Evolutionary conservation across 1,139 yeast genomes (phyloP), one percentile per base, ranked within the genome.

Genomic region (Candida dubliniensis): DNA sequence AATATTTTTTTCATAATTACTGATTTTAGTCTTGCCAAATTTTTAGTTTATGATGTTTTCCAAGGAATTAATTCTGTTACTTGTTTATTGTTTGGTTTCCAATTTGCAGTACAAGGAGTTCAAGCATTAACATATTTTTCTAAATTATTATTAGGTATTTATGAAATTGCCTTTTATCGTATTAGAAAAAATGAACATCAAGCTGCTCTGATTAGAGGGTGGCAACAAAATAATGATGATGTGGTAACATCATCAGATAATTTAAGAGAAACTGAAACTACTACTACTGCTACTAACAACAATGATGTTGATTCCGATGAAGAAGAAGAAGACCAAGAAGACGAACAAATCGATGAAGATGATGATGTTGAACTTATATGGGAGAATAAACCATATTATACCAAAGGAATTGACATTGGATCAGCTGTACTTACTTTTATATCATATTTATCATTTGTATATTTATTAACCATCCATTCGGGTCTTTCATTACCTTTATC

Each of bases 81-180:
- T 2, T 71, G 83, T 73, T 55, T 76, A 62, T 67, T 79, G 30
- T 84, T 87, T 63, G 93, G 93, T 0, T 83, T 88, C 60, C 95
- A 87, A 54, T 85, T 85, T 60, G 83, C 87, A 4, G 67, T 87
- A 42, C 71, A 84, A 48, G 77, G 81, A 12, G 72, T 85, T 25
- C 85, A 82, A 42, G 62, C 82, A 15, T 53, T 79, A 15, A 68
- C 79, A 8, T 67, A 74, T 40, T 64, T 71, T 14, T 67, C 76
- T 34, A 81, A 82, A 56, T 71, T 79, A 44, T 47, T 68, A 2
- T 63, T 88, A 47, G 82, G 82, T 52, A 60, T 81, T 27, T 71
- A 75, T 51, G 97, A 89, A 54, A 60, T 84, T 34, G 48, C 63
- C 49, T 41, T 69, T 25, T 72, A 64, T 50, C 43, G 43, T 36